phyloP scores from a whole-genome alignment of 2,329 filamentous ascomycete species.

The Byssochlamys sp. region DNA sequence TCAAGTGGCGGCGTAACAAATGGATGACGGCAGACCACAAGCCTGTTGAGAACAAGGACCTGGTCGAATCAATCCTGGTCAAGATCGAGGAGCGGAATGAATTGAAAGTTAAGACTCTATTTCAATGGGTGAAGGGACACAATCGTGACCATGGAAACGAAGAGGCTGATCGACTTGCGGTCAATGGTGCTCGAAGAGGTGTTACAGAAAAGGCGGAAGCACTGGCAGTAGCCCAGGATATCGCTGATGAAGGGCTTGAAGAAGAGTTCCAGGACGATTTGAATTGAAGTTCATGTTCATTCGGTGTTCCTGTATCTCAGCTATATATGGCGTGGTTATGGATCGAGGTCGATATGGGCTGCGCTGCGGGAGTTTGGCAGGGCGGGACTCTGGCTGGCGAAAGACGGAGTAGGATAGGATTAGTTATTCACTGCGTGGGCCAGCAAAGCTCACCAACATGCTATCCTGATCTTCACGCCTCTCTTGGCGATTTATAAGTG shows the following conservation, averaged over 20 bases:
- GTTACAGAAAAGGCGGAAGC: slow-evolving; percentile 20
- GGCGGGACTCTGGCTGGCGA: not conserved
- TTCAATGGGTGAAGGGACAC: slow-evolving; percentile 89
- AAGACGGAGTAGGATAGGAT: not conserved
- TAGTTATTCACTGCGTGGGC: not conserved
- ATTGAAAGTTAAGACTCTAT: slow-evolving; percentile 54
- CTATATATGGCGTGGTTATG: not conserved
- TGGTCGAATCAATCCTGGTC: slow-evolving; percentile 62
- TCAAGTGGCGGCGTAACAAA: slow-evolving; percentile 62
- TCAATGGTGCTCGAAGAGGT: slow-evolving; percentile 49
- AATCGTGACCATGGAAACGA: slow-evolving; percentile 62
- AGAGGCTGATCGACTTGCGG: slow-evolving; percentile 69
- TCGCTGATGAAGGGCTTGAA: slow-evolving; percentile 19
- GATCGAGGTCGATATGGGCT: not conserved
- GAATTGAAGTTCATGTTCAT: not conserved
- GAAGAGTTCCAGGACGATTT: slow-evolving; percentile 11
- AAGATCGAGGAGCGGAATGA: slow-evolving; percentile 61
- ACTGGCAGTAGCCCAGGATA: slow-evolving; percentile 13
- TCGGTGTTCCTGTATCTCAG: not conserved
- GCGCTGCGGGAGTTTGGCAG: not conserved
- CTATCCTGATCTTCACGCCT: not conserved
- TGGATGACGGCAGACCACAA: slow-evolving; percentile 68
- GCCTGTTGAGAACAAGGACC: slow-evolving; percentile 74
- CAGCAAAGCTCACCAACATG: not conserved
- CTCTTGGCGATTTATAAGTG: not conserved